These are phyloP conservation scores for Solanum pinnatisectum DNA, from an alignment of 257 asterid genomes.

Conservation along the genomic window DNA sequence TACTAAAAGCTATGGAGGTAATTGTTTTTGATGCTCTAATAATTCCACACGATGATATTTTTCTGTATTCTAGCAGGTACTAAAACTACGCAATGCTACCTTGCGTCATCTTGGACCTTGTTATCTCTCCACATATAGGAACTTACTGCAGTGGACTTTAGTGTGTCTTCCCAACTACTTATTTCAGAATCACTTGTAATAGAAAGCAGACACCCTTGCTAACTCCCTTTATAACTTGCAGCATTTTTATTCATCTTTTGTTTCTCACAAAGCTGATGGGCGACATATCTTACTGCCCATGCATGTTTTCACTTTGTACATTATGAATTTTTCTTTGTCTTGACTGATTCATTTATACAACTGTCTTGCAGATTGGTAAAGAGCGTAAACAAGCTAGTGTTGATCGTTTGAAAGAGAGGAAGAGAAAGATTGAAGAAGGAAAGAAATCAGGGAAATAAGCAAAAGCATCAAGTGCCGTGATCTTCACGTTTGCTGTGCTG, in stretches of 20 bases:
- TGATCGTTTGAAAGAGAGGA: constrained; percentile 33
- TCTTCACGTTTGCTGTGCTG: background rate
- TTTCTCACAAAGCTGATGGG: background rate
- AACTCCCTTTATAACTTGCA: background rate
- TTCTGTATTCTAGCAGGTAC: background rate
- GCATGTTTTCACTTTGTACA: background rate
- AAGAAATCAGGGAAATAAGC: constrained; percentile 15
- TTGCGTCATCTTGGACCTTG: background rate
- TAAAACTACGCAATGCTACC: background rate
- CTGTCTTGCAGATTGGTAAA: constrained; percentile 41
- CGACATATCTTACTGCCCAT: background rate
- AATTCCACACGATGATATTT: background rate
- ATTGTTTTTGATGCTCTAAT: background rate
- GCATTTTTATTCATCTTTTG: background rate
- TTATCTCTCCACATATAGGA: background rate
- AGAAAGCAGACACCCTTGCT: background rate
- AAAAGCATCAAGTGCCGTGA: background rate
- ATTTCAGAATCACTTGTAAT: background rate
- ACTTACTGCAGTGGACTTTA: background rate
- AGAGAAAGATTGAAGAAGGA: constrained; percentile 36
- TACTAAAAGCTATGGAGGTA: constrained; percentile 62
- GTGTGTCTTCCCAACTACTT: background rate
- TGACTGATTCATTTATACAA: background rate
- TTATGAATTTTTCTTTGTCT: background rate
- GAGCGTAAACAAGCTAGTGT: constrained; percentile 24